A percentile compares a stretch with the other conserved stretches of the same genome.
phyloP scores from a whole-genome alignment of 140 eudicot species.

The Senecio squalidus region DNA sequence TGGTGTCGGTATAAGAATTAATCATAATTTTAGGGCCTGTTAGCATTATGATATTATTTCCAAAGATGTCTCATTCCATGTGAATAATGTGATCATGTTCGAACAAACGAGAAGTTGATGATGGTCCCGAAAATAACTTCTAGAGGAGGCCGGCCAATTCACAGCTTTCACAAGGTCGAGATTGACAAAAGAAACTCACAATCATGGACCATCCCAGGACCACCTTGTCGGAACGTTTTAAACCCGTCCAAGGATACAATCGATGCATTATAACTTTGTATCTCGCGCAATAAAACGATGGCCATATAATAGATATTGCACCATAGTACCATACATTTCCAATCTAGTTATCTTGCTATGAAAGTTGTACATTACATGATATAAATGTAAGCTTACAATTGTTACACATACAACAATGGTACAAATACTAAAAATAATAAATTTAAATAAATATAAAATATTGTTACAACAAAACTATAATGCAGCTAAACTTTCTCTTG shows the following conservation, averaged over 20 bases:
- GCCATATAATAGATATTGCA: no score
- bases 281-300: neutral
- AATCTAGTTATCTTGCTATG: slow-evolving; percentile 3
- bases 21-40: no score
- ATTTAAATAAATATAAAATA: slow-evolving; percentile 24
- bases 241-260: no score
- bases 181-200: neutral
- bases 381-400: slow-evolving; percentile 23
- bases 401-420: slow-evolving; percentile 17
- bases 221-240: no score
- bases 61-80: no score
- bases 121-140: neutral
- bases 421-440: slow-evolving; percentile 23
- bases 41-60: no score
- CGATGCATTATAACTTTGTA: no score
- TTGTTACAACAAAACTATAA: slow-evolving; percentile 31
- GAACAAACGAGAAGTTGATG: neutral
- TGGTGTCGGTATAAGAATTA: no score
- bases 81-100: neutral
- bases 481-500: slow-evolving; percentile 17
- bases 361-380: slow-evolving; percentile 24
- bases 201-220: neutral
- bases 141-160: neutral
- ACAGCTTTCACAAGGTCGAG: neutral
- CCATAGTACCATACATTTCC: no score